phyloP scores from a whole-genome alignment of 2,329 filamentous ascomycete genomes.

The Shiraia bambusicola region DNA sequence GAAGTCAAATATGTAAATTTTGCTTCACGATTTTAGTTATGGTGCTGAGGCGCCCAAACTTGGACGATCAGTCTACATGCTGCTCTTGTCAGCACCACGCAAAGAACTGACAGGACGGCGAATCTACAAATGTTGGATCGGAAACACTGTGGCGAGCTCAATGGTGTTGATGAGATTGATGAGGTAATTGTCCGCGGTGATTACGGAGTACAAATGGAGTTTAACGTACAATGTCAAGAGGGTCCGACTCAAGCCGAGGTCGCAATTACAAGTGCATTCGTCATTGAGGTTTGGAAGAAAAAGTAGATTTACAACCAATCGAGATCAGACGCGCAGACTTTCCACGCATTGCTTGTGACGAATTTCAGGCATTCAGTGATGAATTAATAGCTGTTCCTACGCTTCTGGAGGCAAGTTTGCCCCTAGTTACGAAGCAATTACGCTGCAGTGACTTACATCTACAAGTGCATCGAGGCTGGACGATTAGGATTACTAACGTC shows the following conservation, averaged over 20 bases:
- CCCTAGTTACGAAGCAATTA: background rate
- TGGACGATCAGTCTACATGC: conserved; percentile 13
- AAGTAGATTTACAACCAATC: conserved; percentile 6
- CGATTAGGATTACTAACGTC: conserved; percentile 37
- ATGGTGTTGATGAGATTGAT: conserved; percentile 18
- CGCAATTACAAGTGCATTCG: conserved; percentile 12
- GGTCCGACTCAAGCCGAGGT: conserved; percentile 6
- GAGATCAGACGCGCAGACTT: conserved; percentile 6
- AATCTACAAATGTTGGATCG: conserved; percentile 10
- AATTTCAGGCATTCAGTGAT: conserved; percentile 1
- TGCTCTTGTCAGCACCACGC: conserved; percentile 7
- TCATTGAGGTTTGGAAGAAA: conserved; percentile 23
- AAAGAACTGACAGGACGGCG: conserved; percentile 1
- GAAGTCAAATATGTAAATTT: background rate
- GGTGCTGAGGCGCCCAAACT: conserved; percentile 2
- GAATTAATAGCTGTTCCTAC: conserved; percentile 1
- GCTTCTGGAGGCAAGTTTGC: background rate
- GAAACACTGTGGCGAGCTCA: conserved; percentile 3
- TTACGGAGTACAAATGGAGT: conserved; percentile 16
- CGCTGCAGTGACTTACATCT: background rate
- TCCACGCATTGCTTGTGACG: conserved; percentile 5
- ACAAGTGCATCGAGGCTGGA: conserved; percentile 5
- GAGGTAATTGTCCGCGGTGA: conserved; percentile 22
- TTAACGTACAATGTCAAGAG: conserved; percentile 15
- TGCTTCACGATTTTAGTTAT: conserved; percentile 5